These are phyloP conservation scores for Piper longum DNA, from an alignment of 164 flowering plant genomes.

Conservation along the genomic window DNA sequence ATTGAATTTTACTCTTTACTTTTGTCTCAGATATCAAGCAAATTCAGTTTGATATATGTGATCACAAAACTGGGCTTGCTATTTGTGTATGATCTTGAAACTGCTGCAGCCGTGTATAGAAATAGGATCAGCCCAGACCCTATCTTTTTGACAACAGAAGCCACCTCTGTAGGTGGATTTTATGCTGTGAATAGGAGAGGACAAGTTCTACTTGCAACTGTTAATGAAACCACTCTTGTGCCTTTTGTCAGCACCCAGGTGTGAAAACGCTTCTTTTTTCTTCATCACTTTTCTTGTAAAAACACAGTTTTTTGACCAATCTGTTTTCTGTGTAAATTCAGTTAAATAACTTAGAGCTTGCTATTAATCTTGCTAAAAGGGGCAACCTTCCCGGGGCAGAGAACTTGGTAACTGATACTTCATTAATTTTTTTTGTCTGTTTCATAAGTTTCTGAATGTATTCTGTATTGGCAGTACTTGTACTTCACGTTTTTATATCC, in stretches of 20 bases:
- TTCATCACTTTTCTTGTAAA: neutral
- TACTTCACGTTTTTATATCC: neutral
- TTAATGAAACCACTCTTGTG: conserved; percentile 85
- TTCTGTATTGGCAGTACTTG: neutral
- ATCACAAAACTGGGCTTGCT: conserved; percentile 96
- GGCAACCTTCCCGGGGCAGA: conserved; percentile 52
- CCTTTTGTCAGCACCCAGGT: conserved; percentile 98
- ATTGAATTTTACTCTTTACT: conserved; percentile 7
- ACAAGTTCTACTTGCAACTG: conserved; percentile 89
- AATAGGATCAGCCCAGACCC: conserved; percentile 99
- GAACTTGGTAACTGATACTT: conserved; percentile 45
- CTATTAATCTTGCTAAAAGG: conserved; percentile 19
- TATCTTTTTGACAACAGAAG: conserved; percentile 90
- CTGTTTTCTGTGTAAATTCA: conserved; percentile 12
- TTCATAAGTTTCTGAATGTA: conserved; percentile 1
- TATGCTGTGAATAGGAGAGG: conserved; percentile 96
- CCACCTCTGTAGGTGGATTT: conserved; percentile 89
- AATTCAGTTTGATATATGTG: conserved; percentile 78
- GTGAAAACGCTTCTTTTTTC: conserved; percentile 4
- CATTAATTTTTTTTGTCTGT: neutral
- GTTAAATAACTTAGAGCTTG: conserved; percentile 73
- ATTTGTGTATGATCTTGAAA: conserved; percentile 96
- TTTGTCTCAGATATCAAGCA: conserved; percentile 72
- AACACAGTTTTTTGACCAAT: neutral
- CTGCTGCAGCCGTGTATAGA: conserved; percentile 91